A percentile compares a stretch with the other conserved stretches of the same genome.
Evolutionary conservation across 2,329 filamentous ascomycete species (phyloP).

Genomic region (Coniochaeta sp.): DNA sequence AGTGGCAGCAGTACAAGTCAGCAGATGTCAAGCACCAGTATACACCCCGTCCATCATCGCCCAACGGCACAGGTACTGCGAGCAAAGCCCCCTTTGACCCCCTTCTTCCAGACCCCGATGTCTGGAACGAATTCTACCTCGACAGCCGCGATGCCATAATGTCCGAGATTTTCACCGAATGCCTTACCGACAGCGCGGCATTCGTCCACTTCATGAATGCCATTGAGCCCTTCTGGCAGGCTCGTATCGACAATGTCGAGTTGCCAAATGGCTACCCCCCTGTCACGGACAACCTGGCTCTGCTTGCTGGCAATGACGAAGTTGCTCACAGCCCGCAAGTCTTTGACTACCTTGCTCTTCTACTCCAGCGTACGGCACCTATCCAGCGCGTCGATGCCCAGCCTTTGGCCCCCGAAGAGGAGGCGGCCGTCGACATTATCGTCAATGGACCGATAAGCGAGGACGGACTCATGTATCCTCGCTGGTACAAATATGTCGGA

Average conservation of each 20-base stretch:
- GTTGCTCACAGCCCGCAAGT: not conserved
- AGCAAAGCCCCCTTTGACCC: no score
- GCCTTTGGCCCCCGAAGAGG: not conserved
- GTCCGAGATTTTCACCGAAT: not conserved
- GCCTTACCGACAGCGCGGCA: not conserved
- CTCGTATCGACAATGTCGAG: not conserved
- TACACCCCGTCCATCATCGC: not conserved
- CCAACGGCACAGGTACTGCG: not conserved
- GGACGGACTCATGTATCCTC: not conserved
- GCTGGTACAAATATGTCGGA: not conserved
- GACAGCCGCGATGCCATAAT: not conserved
- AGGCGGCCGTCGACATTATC: not conserved
- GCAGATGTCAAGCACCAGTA: no score
- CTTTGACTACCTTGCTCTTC: not conserved
- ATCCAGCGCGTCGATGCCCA: not conserved
- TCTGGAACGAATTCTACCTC: not conserved
- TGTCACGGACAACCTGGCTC: not conserved
- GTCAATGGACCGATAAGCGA: not conserved
- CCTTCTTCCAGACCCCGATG: not conserved
- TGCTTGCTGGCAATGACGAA: not conserved
- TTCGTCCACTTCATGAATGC: not conserved
- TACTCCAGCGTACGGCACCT: not conserved
- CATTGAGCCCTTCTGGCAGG: not conserved
- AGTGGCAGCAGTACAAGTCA: not conserved
- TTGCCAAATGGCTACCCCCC: not conserved